Percentiles rank a stretch among this genome's conserved stretches.
These are phyloP conservation scores for Trichoderma breve DNA, from an alignment of 2,329 filamentous ascomycete species.

Conservation along the genomic window DNA sequence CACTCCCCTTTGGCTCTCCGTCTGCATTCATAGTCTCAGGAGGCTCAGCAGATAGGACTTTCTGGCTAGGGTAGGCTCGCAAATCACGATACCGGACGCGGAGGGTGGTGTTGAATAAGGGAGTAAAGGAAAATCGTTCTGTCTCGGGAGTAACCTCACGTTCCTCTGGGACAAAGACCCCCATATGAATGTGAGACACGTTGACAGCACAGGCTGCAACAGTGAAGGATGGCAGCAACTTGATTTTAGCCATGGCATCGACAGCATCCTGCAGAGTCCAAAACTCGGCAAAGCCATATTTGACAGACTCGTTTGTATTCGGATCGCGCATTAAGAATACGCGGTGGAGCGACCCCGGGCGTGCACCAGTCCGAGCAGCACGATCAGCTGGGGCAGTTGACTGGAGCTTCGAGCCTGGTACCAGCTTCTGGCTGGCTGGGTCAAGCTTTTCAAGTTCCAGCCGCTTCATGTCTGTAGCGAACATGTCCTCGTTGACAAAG, in stretches of 20 bases:
- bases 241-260: slow-evolving; percentile 69
- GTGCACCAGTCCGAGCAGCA: slow-evolving; percentile 64
- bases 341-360: slow-evolving; percentile 70
- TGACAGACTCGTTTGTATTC: slow-evolving; percentile 68
- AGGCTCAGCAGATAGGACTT: slow-evolving; percentile 55
- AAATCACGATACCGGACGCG: slow-evolving; percentile 76
- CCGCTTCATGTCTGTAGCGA: slow-evolving; percentile 71
- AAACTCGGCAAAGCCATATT: slow-evolving; percentile 84
- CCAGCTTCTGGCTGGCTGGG: slow-evolving; percentile 43
- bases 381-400: slow-evolving; percentile 57
- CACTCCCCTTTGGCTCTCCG: slow-evolving; percentile 27
- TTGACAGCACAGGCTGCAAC: slow-evolving; percentile 71
- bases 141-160: slow-evolving; percentile 54
- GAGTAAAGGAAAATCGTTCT: slow-evolving; percentile 66
- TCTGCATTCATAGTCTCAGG: slow-evolving; percentile 33
- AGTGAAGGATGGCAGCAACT: slow-evolving; percentile 71
- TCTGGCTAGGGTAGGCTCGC: slow-evolving; percentile 67
- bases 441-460: slow-evolving; percentile 64
- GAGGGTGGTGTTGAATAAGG: slow-evolving; percentile 64
- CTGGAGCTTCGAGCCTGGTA: slow-evolving; percentile 53
- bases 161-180: slow-evolving; percentile 75
- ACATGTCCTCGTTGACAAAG: slow-evolving; percentile 68
- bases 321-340: slow-evolving; percentile 75
- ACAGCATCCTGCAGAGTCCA: slow-evolving; percentile 72
- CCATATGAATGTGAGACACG: slow-evolving; percentile 76